Conservation (phyloP, 2,329 filamentous ascomycete species). For the Phyllachora maydis region DNA sequence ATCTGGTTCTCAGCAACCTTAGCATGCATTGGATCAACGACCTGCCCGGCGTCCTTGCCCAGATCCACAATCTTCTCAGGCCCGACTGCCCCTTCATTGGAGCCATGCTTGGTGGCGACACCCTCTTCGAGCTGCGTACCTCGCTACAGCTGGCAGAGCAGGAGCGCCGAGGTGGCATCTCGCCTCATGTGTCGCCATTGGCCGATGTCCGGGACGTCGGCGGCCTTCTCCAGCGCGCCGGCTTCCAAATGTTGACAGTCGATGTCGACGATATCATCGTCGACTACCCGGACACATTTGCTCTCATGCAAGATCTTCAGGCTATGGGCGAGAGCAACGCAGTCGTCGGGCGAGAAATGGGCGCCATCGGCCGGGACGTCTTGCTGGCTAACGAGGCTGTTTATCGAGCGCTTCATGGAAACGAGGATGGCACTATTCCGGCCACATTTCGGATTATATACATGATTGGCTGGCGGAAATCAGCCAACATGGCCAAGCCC, state of each 20-base stretch:
- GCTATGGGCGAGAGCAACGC: slow-evolving; percentile 94
- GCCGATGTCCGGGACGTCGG: slow-evolving; percentile 87
- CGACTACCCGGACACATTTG: slow-evolving; percentile 77
- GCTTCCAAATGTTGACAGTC: slow-evolving; percentile 90
- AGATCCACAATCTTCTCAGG: slow-evolving; percentile 74
- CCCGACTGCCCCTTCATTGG: slow-evolving; percentile 83
- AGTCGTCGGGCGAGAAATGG: slow-evolving; percentile 65
- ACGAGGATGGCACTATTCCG: slow-evolving; percentile 55
- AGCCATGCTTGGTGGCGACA: slow-evolving; percentile 92
- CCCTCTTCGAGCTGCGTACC: slow-evolving; percentile 79
- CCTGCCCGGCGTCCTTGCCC: slow-evolving; percentile 62
- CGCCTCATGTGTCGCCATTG: slow-evolving; percentile 74
- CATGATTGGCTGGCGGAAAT: slow-evolving; percentile 97
- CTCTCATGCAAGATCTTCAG: slow-evolving; percentile 83
- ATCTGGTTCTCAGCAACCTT: slow-evolving; percentile 74
- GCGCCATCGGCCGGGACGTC: slow-evolving; percentile 60
- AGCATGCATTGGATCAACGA: slow-evolving; percentile 97
- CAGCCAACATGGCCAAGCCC: slow-evolving; percentile 57
- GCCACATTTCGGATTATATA: slow-evolving; percentile 92
- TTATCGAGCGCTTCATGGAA: slow-evolving; percentile 72
- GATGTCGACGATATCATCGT: slow-evolving; percentile 96
- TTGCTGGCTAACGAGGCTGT: slow-evolving; percentile 75
- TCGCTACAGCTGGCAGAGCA: slow-evolving; percentile 83
- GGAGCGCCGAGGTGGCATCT: slow-evolving; percentile 78
- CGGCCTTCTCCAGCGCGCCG: slow-evolving; percentile 64